A percentile compares a stretch with the other conserved stretches of the same genome.
Conservation (phyloP, 2,329 filamentous ascomycete species). For the Colletotrichum destructivum region DNA sequence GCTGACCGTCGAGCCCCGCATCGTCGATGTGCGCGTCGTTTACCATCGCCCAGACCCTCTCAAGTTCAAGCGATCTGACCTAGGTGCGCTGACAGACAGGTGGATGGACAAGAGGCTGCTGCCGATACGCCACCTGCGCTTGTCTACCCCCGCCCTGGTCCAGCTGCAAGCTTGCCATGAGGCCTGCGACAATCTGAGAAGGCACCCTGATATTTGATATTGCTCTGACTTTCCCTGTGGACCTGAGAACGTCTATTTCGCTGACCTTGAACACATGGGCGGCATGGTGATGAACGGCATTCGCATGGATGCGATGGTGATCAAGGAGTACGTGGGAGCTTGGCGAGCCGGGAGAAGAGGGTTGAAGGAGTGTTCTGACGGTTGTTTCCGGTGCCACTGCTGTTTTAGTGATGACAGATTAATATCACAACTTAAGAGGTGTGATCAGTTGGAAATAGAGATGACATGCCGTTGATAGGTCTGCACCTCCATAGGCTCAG, state of each 20-base stretch:
- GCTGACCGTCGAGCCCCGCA: constrained; percentile 16
- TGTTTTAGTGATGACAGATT: background rate
- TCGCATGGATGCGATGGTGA: constrained; percentile 10
- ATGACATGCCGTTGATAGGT: too few relatives aligned
- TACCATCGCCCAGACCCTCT: too few relatives aligned
- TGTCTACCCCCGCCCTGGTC: background rate
- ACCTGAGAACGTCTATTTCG: constrained; percentile 13
- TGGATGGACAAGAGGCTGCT: background rate
- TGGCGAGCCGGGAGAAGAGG: background rate
- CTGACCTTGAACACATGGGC: constrained; percentile 4
- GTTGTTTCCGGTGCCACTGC: background rate
- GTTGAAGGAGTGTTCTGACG: background rate
- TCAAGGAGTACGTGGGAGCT: background rate
- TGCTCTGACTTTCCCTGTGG: background rate
- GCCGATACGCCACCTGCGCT: constrained; percentile 20
- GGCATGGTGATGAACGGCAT: constrained; percentile 14
- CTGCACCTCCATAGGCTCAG: too few relatives aligned
- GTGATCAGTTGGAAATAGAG: too few relatives aligned
- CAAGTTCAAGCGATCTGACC: background rate
- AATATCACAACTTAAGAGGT: background rate
- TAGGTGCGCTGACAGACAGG: too few relatives aligned
- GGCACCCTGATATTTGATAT: background rate
- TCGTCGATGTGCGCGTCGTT: constrained; percentile 18
- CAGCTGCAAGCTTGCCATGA: constrained; percentile 12
- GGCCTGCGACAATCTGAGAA: constrained; percentile 3